These are phyloP conservation scores for Macrophomina pseudophaseolina DNA, from an alignment of 2,329 filamentous ascomycete species.

Conservation along the genomic window DNA sequence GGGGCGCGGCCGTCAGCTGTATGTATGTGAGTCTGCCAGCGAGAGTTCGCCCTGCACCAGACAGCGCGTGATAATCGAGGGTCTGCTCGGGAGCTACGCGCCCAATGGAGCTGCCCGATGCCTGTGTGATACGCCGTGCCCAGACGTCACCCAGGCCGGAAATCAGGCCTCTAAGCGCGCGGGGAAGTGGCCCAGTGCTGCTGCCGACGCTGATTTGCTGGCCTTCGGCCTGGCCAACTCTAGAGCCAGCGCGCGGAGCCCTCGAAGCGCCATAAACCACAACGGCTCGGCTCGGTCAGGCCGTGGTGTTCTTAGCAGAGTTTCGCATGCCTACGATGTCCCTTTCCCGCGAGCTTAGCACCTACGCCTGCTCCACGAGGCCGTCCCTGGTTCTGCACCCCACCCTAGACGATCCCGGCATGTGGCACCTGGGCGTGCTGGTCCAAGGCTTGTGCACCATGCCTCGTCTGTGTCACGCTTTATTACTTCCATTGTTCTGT, in stretches of 20 bases:
- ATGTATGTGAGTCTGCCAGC: not conserved
- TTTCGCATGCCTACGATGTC: not conserved
- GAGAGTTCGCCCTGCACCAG: not conserved
- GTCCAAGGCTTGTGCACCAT: not conserved
- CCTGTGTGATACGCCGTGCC: slow-evolving; percentile 11
- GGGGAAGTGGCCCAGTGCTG: slow-evolving; percentile 21
- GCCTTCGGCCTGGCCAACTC: not conserved
- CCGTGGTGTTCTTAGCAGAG: slow-evolving; percentile 4
- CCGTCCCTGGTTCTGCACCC: not conserved
- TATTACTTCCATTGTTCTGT: slow-evolving; percentile 16
- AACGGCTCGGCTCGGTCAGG: slow-evolving; percentile 21
- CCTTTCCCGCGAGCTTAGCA: not conserved
- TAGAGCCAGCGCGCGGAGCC: slow-evolving; percentile 2
- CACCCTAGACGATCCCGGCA: not conserved
- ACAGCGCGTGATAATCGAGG: slow-evolving; percentile 16
- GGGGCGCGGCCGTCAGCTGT: slow-evolving; percentile 10
- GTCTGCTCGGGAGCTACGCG: not conserved
- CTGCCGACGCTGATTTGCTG: slow-evolving; percentile 11
- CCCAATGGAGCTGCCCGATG: slow-evolving; percentile 12
- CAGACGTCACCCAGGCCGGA: slow-evolving; percentile 13
- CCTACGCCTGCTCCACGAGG: not conserved
- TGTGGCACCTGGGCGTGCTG: not conserved
- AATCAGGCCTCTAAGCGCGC: slow-evolving; percentile 19
- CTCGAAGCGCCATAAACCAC: slow-evolving; percentile 14
- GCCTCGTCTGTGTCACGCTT: not conserved